phyloP scores from a whole-genome alignment of 768 basidiomycete genomes.

The Termitomyces sp. region DNA sequence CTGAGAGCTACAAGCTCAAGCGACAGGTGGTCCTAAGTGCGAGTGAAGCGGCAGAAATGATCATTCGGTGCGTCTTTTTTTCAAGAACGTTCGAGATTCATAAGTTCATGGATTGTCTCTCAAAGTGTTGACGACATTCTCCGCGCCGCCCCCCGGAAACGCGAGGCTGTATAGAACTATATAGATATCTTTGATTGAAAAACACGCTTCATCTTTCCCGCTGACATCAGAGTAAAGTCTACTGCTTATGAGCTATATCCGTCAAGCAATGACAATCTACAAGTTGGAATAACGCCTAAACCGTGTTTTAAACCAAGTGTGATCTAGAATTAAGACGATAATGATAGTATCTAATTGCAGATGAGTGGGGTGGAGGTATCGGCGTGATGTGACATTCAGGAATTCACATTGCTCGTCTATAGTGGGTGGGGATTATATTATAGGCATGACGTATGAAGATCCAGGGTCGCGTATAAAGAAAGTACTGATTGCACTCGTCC shows the following conservation, averaged over 20 bases:
- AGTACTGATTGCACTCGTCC: background rate
- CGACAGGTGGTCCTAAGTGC: conserved; percentile 92
- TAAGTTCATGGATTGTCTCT: background rate
- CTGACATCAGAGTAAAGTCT: too few species aligned
- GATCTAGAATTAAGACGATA: conserved; percentile 5
- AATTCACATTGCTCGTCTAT: conserved; percentile 9
- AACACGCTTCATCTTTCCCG: too few species aligned
- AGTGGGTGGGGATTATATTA: background rate
- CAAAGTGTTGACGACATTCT: conserved; percentile 90
- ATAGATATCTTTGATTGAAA: background rate
- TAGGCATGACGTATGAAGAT: conserved; percentile 1
- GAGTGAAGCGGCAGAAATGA: conserved; percentile 98
- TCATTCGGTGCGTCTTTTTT: conserved; percentile 65
- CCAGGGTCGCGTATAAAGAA: background rate
- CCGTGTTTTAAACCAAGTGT: background rate
- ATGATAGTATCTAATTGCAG: conserved; percentile 10
- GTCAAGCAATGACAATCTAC: too few species aligned
- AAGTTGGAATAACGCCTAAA: background rate
- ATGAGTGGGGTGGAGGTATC: conserved; percentile 6
- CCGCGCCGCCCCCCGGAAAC: conserved; percentile 75
- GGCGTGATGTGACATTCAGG: background rate
- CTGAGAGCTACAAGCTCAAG: conserved; percentile 97
- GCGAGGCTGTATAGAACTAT: conserved; percentile 63
- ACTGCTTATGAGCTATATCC: too few species aligned
- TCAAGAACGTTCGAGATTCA: background rate